Evolutionary conservation across 345 rosid genomes (phyloP), one percentile per base, ranked within the genome.

Genomic region (Linum trigynum): DNA sequence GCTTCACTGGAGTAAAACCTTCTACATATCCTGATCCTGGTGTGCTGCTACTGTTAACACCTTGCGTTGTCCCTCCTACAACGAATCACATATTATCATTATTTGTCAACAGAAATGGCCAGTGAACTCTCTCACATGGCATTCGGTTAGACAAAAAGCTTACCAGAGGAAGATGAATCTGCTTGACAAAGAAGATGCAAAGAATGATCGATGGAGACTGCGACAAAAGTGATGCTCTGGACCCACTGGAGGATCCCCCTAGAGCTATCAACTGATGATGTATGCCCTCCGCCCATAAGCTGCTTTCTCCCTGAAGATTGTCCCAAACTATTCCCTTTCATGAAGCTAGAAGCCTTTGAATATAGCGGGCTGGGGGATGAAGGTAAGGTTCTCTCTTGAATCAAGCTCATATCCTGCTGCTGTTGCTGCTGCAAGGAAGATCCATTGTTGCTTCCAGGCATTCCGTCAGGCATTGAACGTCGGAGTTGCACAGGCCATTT

Each of bases 241-340:
- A 91, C 84, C 95, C 95, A 95, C 79, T 91, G 96, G 68, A 91
- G 92, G 80, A 91, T 77, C 23, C 97, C 99, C 79, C 87, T 83
- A 35, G 96, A 78, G 76, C 78, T 75, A 79, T 86, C 96, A 71
- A 81, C 78, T 64, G 67, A 63, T 64, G 67, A 64, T 38, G 86
- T 69, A 61, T 85, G 96, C 70, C 86, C 32, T 23, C 32, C 97
- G 74, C 89, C 80, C 75, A 85, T 67, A 57, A 80, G 83, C 80
- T 79, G 99, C 71, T 95, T 95, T 77, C 99, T 83, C 59, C 85
- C 81, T 68, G 82, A 68, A 63, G 86, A 65, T 71, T 87, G 97
- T 66, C 91, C 96, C 71, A 91, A 71, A 72, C 90, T 75, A 72
- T 90, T 75, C 63, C 92, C 95, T 83, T 95, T 95, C 76, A 91